Conservation (phyloP, 306 rosid species). For the Adenanthera pavonina region DNA sequence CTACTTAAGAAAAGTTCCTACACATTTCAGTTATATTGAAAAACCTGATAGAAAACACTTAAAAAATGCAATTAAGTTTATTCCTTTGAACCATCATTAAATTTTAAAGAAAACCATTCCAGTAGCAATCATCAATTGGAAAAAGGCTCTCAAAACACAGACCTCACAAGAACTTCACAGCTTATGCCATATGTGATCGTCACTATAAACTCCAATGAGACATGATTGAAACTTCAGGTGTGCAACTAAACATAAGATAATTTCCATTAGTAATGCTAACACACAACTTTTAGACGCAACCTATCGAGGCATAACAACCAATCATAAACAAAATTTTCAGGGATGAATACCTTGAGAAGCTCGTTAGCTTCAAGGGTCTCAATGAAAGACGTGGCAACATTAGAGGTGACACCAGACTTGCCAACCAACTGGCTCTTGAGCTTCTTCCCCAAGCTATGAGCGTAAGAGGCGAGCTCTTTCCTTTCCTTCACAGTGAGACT, state of each 20-base stretch:
- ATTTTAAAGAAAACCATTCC: background rate
- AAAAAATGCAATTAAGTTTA: background rate
- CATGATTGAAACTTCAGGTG: background rate
- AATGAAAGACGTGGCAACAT: slow-evolving; percentile 69
- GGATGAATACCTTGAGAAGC: slow-evolving; percentile 78
- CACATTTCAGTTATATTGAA: background rate
- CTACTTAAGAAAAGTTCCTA: background rate
- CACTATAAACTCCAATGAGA: background rate
- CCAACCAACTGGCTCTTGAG: slow-evolving; percentile 92
- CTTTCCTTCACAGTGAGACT: slow-evolving; percentile 75
- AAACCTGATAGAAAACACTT: background rate
- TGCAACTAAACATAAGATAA: background rate
- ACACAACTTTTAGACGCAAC: background rate
- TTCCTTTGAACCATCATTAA: background rate
- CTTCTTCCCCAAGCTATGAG: slow-evolving; percentile 88
- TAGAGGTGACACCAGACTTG: slow-evolving; percentile 79
- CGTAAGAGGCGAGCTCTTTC: slow-evolving; percentile 85
- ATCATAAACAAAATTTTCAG: background rate
- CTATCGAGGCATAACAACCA: background rate
- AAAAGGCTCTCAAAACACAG: background rate
- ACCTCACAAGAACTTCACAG: background rate
- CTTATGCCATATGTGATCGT: background rate
- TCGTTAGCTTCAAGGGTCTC: slow-evolving; percentile 93
- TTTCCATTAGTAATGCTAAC: background rate
- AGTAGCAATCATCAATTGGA: background rate